Base-by-base conservation (phyloP, 139 green algal species). In the Chlorella sorokiniana region DNA sequence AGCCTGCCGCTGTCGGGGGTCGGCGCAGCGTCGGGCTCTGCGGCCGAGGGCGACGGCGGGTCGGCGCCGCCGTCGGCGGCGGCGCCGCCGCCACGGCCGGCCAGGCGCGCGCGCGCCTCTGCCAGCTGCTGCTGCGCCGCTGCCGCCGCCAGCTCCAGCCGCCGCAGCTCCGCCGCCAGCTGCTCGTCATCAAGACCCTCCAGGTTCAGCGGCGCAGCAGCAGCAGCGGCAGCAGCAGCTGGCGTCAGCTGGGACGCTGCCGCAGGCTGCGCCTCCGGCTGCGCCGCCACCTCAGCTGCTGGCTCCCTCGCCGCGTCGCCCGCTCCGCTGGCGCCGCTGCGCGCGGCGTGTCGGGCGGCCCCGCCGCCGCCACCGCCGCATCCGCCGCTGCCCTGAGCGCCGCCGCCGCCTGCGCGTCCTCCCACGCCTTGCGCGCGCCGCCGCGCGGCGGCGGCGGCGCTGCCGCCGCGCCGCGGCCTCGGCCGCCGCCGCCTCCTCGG, bases 141-240 rank as follows among this genome's bases (percentile, higher is more conserved):
- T 1, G 69, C 69, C 23, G 71, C 71, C 20, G 48, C 48, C 51
- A 78, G 33, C 51, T 78, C 71, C 51, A 78, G 35, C 71, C 71
- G 31, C 22, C 31, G 18, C 31, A 78, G 33, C 51, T 78, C 71
- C 1, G 48, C 71, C 4, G 48, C 71, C 33, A 78, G 71, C 31
- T 67, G 16, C 16, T 33, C 54, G 23, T 45, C 51, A 11, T 40
- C 37, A 2, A 68, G 48, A 6, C 31, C 0, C 3, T 61, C 14
- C 44, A 45, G 38, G 22, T 61, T 51, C 35, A 72, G 35, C n/a
- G 65, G 65, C 10, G 42, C 41, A 1, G 44, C 44, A 10, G 33
- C n/a, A 41, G 29, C 48, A 7, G 3, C 0, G 6, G 71, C 71
- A 16, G 33, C 48, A 11, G 51, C 71, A 8, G 71, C 51, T 3